Evolutionary conservation across 495 filamentous ascomycete genomes (phyloP).

Genomic region (Sphaerosporella brunnea): DNA sequence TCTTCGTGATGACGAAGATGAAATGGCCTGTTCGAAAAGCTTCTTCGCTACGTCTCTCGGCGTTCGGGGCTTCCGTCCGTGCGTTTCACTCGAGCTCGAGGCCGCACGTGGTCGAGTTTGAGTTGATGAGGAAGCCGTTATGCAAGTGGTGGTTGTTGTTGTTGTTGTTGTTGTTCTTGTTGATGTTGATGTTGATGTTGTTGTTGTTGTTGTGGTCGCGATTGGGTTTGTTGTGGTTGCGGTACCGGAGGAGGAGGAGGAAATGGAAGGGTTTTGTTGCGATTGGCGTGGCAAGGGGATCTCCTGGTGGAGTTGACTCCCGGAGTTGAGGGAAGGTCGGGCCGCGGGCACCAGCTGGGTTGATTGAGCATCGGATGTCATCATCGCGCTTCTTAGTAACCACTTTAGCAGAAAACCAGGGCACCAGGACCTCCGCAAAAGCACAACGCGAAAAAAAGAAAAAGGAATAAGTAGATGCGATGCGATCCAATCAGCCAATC

Average conservation of each 20-base stretch:
- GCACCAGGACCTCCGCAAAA: no score
- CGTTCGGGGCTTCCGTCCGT: not conserved
- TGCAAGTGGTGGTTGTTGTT: no score
- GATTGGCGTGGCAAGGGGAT: not conserved
- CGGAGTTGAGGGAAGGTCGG: not conserved
- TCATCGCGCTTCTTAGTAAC: not conserved
- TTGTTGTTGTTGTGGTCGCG: no score
- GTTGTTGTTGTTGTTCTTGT: no score
- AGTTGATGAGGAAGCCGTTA: not conserved
- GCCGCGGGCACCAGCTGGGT: not conserved
- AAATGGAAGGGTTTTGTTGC: not conserved
- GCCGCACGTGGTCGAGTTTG: not conserved
- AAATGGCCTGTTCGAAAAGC: slow-evolving; percentile 2
- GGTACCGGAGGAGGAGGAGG: not conserved
- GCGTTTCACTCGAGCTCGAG: not conserved
- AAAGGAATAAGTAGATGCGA: no score
- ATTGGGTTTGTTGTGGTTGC: not conserved
- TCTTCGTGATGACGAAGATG: not conserved
- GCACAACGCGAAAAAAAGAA: no score
- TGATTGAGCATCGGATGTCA: not conserved
- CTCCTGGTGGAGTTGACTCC: not conserved
- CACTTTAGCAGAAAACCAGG: no score
- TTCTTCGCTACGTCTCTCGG: not conserved
- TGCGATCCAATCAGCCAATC: no score
- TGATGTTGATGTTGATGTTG: no score